phyloP scores from a whole-genome alignment of 2,329 filamentous ascomycete species.

The Aspergillus puulaauensis region DNA sequence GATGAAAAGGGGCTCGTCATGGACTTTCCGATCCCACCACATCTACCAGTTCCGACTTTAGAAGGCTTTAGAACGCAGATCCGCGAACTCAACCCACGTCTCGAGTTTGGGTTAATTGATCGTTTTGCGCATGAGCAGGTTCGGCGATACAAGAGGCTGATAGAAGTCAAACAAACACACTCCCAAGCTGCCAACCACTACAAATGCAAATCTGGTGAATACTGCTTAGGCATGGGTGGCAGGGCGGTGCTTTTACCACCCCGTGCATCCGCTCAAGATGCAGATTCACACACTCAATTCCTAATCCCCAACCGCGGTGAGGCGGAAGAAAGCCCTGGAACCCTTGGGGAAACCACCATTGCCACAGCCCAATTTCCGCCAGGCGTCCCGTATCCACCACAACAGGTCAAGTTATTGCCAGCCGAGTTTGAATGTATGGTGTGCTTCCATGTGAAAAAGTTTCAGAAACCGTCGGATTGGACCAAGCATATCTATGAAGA shows the following conservation, averaged over 20 bases:
- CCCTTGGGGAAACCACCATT: slow-evolving; percentile 66
- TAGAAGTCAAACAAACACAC: slow-evolving; percentile 71
- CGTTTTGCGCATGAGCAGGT: slow-evolving; percentile 80
- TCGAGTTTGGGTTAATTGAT: slow-evolving; percentile 69
- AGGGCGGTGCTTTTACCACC: slow-evolving; percentile 61
- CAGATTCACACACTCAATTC: slow-evolving; percentile 57
- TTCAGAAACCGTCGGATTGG: slow-evolving; percentile 92
- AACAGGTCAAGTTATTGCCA: slow-evolving; percentile 64
- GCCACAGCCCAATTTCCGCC: slow-evolving; percentile 72
- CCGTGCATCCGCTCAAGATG: slow-evolving; percentile 52
- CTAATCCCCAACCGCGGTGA: slow-evolving; percentile 55
- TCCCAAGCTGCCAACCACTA: slow-evolving; percentile 56
- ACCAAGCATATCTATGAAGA: slow-evolving; percentile 96
- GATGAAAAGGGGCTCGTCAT: slow-evolving; percentile 63
- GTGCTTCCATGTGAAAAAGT: slow-evolving; percentile 81
- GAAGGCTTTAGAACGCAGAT: slow-evolving; percentile 77
- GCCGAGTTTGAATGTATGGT: slow-evolving; percentile 88
- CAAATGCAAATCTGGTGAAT: slow-evolving; percentile 60
- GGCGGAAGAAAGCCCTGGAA: slow-evolving; percentile 66
- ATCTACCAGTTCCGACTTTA: slow-evolving; percentile 69
- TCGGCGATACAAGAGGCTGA: slow-evolving; percentile 73
- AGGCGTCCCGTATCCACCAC: slow-evolving; percentile 77
- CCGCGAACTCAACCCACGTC: slow-evolving; percentile 68
- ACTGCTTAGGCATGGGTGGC: slow-evolving; percentile 70
- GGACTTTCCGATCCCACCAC: slow-evolving; percentile 62